phyloP scores from a whole-genome alignment of 228 moss, liverwort and hornwort species.

The Sphagnum magellanicum region DNA sequence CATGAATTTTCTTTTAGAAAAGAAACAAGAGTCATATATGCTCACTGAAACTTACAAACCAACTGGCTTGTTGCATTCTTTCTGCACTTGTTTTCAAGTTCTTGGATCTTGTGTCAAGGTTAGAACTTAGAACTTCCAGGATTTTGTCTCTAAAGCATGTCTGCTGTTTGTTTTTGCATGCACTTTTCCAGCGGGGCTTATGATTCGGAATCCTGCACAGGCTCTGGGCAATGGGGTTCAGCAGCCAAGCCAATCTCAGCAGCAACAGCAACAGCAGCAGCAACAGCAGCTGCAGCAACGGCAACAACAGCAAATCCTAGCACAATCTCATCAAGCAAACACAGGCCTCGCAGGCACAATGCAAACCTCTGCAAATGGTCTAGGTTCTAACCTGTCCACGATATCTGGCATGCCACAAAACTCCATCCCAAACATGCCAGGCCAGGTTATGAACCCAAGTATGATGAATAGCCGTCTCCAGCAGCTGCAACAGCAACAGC shows the following conservation, averaged over 20 bases:
- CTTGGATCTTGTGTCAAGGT: too few relatives aligned
- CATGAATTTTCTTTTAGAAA: too few relatives aligned
- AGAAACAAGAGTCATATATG: too few relatives aligned
- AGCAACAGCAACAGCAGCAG: constrained; percentile 33
- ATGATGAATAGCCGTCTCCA: constrained; percentile 22
- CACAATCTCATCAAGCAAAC: constrained; percentile 31
- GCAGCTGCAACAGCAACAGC: constrained; percentile 30
- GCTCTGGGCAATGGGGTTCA: constrained; percentile 22
- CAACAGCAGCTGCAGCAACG: constrained; percentile 1
- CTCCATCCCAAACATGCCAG: constrained; percentile 7
- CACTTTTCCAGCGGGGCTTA: neutral
- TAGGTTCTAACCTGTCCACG: constrained; percentile 20
- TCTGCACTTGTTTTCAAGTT: too few relatives aligned
- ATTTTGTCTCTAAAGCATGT: too few relatives aligned
- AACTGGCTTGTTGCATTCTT: too few relatives aligned
- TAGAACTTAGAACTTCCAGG: too few relatives aligned
- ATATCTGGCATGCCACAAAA: constrained; percentile 27
- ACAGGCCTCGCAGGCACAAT: constrained; percentile 18
- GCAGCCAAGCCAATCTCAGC: constrained; percentile 26
- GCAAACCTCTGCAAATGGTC: constrained; percentile 19
- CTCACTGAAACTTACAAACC: too few relatives aligned
- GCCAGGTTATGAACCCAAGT: constrained; percentile 12
- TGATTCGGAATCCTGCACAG: constrained; percentile 39
- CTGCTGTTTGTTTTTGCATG: too few relatives aligned
- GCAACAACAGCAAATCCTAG: constrained; percentile 4